phyloP scores from a whole-genome alignment of 1,284 basidiomycete species.

The Cutaneotrichosporon sp. region DNA sequence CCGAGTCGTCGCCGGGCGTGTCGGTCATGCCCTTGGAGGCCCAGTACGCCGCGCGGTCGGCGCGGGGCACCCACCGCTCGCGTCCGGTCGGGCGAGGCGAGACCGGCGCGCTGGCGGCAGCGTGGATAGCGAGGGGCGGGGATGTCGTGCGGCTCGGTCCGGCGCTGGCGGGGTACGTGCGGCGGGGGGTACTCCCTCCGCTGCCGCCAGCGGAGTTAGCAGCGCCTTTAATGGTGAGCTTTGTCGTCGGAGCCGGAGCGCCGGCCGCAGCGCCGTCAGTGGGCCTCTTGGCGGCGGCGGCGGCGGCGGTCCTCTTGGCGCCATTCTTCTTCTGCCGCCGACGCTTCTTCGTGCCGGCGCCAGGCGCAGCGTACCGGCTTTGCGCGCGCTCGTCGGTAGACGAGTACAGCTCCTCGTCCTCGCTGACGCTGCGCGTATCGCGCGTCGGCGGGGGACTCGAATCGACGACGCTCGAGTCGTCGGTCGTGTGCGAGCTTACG shows the following conservation, averaged over 20 bases:
- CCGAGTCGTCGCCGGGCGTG: background rate
- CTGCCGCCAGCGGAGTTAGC: background rate
- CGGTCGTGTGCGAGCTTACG: background rate
- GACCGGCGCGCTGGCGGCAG: background rate
- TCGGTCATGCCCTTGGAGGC: background rate
- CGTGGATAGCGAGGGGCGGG: background rate
- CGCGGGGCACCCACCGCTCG: background rate
- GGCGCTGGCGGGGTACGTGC: background rate
- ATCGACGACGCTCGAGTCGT: background rate
- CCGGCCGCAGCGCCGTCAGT: too few relatives aligned
- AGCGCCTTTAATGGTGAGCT: background rate
- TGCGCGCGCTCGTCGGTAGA: background rate
- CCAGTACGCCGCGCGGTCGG: conserved; percentile 1
- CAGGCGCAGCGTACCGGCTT: conserved; percentile 1
- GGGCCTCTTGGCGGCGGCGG: background rate
- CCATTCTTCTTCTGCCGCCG: background rate
- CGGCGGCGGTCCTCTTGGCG: background rate
- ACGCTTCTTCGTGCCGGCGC: background rate
- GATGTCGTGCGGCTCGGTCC: conserved; percentile 1
- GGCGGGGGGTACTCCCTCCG: background rate
- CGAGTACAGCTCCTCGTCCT: conserved; percentile 3
- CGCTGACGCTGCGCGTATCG: background rate
- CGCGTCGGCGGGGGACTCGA: background rate
- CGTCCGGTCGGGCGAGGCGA: background rate
- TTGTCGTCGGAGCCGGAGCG: too few relatives aligned